phyloP scores from a whole-genome alignment of 208 protist genomes.

The Herpetomonas muscarum region DNA sequence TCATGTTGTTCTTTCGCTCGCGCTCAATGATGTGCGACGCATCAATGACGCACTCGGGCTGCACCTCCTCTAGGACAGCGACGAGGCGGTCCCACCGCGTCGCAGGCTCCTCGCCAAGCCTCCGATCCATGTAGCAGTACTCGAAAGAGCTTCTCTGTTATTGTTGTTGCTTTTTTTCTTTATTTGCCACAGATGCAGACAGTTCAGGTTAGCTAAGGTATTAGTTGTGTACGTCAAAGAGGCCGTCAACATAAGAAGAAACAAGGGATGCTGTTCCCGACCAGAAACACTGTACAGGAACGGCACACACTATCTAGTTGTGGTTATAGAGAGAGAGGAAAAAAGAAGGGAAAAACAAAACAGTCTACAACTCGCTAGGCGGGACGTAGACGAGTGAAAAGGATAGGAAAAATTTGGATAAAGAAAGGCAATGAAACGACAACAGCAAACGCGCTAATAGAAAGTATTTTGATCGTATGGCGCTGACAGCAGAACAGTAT shows the following conservation, averaged over 20 bases:
- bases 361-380: background rate
- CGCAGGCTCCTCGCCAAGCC: constrained; percentile 13
- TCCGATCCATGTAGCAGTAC: background rate
- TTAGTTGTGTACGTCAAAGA: background rate
- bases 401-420: background rate
- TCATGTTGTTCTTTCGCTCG: constrained; percentile 27
- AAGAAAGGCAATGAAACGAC: background rate
- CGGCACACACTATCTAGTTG: background rate
- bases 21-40: constrained; percentile 44
- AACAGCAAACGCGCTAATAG: background rate
- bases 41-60: constrained; percentile 46
- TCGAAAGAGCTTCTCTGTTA: background rate
- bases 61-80: constrained; percentile 38
- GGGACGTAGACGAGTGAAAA: background rate
- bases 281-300: background rate
- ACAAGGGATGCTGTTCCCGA: background rate
- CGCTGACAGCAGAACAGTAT: too few species aligned
- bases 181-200: constrained; percentile 1
- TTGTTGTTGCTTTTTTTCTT: constrained; percentile 2
- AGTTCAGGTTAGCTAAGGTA: too few species aligned
- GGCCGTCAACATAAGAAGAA: background rate
- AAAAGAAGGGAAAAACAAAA: constrained; percentile 4
- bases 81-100: constrained; percentile 54
- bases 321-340: background rate
- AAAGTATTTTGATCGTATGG: too few species aligned